These are phyloP conservation scores for Aspergillus pseudoviridinutans DNA, from an alignment of 2,329 filamentous ascomycete species.

Conservation along the genomic window DNA sequence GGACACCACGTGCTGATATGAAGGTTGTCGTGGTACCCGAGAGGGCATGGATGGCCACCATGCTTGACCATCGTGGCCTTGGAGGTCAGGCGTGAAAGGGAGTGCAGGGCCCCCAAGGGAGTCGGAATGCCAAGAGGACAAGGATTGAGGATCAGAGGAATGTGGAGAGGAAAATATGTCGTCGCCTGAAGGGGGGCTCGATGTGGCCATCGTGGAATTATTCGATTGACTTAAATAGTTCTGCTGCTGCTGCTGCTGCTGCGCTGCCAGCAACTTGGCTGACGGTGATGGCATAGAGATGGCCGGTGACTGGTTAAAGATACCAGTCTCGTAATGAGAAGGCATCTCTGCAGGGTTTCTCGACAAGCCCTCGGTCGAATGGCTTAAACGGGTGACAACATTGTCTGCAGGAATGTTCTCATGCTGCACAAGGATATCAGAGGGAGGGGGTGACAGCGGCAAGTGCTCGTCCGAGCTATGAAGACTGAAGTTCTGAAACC, in stretches of 20 bases:
- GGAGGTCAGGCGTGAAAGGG: conserved; percentile 39
- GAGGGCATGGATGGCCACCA: conserved; percentile 41
- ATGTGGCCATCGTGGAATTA: conserved; percentile 26
- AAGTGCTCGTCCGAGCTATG: conserved; percentile 42
- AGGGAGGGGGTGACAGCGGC: conserved; percentile 45
- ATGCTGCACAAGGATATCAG: conserved; percentile 39
- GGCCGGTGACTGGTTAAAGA: conserved; percentile 32
- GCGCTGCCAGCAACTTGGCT: conserved; percentile 23
- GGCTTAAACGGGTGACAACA: conserved; percentile 27
- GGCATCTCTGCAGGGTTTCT: conserved; percentile 28
- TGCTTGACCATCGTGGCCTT: conserved; percentile 31
- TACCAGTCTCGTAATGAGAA: conserved; percentile 28
- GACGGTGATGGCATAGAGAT: conserved; percentile 33
- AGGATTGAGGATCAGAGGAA: conserved; percentile 35
- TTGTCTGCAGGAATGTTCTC: conserved; percentile 33
- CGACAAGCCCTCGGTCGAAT: conserved; percentile 33
- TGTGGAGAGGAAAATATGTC: conserved; percentile 38
- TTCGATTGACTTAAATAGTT: conserved; percentile 29
- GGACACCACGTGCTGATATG: conserved; percentile 33
- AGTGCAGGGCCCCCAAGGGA: conserved; percentile 33
- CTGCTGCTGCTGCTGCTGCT: conserved; percentile 22
- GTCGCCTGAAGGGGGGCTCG: conserved; percentile 36
- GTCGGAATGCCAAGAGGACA: conserved; percentile 42
- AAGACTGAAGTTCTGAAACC: conserved; percentile 51
- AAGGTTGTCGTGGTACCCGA: conserved; percentile 31